Conservation (phyloP, 2,329 filamentous ascomycete species). For the Fusarium chaquense region DNA sequence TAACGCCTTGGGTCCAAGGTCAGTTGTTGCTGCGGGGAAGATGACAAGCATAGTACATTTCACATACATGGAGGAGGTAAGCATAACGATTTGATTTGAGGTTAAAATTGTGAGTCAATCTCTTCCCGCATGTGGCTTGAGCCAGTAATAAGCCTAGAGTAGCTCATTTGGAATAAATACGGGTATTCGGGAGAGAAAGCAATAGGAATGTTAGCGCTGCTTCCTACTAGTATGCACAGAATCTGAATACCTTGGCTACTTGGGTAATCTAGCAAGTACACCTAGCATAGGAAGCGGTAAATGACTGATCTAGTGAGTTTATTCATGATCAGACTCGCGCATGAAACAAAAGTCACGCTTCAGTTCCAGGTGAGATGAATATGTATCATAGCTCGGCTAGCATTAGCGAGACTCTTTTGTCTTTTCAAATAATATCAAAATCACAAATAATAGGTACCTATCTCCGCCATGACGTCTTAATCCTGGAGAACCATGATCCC, state of each 20-base stretch:
- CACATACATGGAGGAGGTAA: slow-evolving; percentile 18
- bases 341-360: slow-evolving; percentile 1
- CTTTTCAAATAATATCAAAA: background rate
- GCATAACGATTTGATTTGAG: slow-evolving; percentile 22
- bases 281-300: background rate
- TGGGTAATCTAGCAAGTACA: too few species aligned
- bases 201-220: background rate
- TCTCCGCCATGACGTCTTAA: slow-evolving; percentile 1
- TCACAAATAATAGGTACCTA: background rate
- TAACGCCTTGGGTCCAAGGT: slow-evolving; percentile 9
- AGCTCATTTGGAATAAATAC: background rate
- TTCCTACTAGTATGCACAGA: background rate
- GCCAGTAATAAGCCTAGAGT: slow-evolving; percentile 14
- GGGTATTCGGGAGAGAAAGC: background rate
- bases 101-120: slow-evolving; percentile 27
- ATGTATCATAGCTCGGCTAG: background rate
- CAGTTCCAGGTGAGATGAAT: background rate
- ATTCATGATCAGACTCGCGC: background rate
- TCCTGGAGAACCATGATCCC: background rate
- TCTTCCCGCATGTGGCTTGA: slow-evolving; percentile 24
- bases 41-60: slow-evolving; percentile 18
- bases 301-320: background rate
- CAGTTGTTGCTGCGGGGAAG: slow-evolving; percentile 33
- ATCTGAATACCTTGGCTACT: background rate
- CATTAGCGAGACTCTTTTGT: background rate